Conservation (phyloP, 208 protist genomes). For the Trypanosoma brucei region DNA sequence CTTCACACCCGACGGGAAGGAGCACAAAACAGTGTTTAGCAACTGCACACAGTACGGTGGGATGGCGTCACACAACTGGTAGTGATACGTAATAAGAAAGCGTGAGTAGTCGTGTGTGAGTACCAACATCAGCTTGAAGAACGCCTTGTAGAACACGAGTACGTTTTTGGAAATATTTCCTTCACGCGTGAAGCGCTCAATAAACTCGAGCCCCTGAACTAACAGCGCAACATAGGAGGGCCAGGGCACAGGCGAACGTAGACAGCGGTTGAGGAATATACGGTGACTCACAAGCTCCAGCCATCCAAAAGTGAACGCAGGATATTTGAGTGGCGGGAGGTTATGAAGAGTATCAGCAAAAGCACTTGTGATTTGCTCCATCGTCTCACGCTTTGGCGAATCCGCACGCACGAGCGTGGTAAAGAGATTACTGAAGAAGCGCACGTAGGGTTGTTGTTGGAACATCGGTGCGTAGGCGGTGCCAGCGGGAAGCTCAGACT, state of each 20-base stretch:
- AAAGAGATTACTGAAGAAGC: conserved; percentile 93
- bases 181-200: conserved; percentile 63
- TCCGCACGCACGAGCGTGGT: conserved; percentile 73
- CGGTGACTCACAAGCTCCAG: conserved; percentile 97
- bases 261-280: conserved; percentile 96
- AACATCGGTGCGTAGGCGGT: conserved; percentile 83
- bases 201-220: conserved; percentile 63
- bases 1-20: conserved; percentile 95
- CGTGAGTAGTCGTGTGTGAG: conserved; percentile 99
- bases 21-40: conserved; percentile 96
- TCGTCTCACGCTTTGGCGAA: conserved; percentile 40
- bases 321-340: conserved; percentile 88
- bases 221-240: conserved; percentile 68
- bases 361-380: conserved; percentile 62
- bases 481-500: conserved; percentile 39
- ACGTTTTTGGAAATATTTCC: conserved; percentile 60
- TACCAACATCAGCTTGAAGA: conserved; percentile 94
- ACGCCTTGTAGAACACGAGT: conserved; percentile 85
- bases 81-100: conserved; percentile 98
- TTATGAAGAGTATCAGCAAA: conserved; percentile 90
- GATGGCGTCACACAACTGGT: conserved; percentile 93
- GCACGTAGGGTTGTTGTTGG: conserved; percentile 97
- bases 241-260: conserved; percentile 56
- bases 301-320: conserved; percentile 99
- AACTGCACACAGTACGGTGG: conserved; percentile 96